Evolutionary conservation across 106 monocot species (phyloP).

Genomic region (Hemerocallis citrina): DNA sequence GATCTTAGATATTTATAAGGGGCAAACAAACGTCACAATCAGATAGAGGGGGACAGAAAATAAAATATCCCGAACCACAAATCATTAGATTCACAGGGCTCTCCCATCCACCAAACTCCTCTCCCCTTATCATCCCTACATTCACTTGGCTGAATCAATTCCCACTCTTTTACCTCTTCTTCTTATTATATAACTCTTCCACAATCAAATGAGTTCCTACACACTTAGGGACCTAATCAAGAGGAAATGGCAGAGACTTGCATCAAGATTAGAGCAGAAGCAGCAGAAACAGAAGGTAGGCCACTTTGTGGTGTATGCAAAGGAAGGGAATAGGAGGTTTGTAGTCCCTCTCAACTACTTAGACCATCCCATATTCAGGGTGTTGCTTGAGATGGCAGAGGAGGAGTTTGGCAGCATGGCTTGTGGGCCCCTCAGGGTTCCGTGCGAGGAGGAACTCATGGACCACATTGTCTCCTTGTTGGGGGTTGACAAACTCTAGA

Average conservation of each 20-base stretch:
- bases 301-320: conserved; percentile 29
- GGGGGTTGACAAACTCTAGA: background rate
- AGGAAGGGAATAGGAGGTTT: conserved; percentile 23
- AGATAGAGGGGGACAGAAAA: no score
- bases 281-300: conserved; percentile 13
- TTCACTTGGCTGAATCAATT: no score
- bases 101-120: no score
- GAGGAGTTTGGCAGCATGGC: conserved; percentile 12
- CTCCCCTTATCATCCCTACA: no score
- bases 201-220: conserved; percentile 2
- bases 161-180: no score
- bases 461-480: conserved; percentile 9
- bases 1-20: no score
- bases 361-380: no score
- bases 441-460: conserved; percentile 16
- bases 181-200: no score
- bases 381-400: conserved; percentile 15
- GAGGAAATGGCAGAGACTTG: conserved; percentile 8
- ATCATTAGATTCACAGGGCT: no score
- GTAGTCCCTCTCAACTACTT: conserved; percentile 8
- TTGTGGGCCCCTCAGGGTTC: conserved; percentile 8
- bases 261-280: background rate
- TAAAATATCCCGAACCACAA: no score
- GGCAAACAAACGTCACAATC: no score
- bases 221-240: conserved; percentile 11